Conservation (phyloP, 495 filamentous ascomycete genomes). For the Xylaria scruposa region DNA sequence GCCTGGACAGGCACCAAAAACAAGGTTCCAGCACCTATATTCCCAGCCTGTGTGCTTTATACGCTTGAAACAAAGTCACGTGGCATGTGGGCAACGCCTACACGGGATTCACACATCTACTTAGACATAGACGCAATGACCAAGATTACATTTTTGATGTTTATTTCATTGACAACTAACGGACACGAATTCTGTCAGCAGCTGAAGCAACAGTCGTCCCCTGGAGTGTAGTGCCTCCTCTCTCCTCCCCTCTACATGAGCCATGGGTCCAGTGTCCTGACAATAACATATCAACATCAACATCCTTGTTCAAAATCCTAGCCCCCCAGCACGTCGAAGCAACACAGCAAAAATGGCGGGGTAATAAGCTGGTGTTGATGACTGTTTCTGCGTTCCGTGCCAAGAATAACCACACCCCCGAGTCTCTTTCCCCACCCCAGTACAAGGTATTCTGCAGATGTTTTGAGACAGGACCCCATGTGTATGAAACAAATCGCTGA, state of each 20-base stretch:
- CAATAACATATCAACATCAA: conserved; percentile 1
- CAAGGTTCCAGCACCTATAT: not conserved
- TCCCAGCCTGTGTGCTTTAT: not conserved
- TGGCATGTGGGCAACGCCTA: not conserved
- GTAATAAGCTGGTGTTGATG: not conserved
- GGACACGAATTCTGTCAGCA: not conserved
- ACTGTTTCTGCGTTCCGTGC: not conserved
- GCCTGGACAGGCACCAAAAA: not conserved
- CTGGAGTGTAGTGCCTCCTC: not conserved
- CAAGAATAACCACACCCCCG: not conserved
- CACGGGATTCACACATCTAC: not conserved
- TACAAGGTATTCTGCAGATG: conserved; percentile 18
- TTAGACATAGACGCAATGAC: not conserved
- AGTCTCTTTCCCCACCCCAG: not conserved
- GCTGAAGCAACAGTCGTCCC: not conserved
- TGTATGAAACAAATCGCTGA: conserved; percentile 17
- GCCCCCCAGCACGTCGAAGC: not conserved
- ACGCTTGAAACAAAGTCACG: not conserved
- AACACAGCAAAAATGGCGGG: not conserved
- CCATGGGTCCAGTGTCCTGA: conserved; percentile 5
- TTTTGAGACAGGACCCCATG: not conserved
- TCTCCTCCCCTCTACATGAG: not conserved
- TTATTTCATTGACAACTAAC: conserved; percentile 8
- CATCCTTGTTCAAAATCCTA: not conserved
- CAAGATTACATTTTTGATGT: not conserved